These are phyloP conservation scores for Arthrobotrys iridis DNA, from an alignment of 2,329 filamentous ascomycete species.

Conservation along the genomic window DNA sequence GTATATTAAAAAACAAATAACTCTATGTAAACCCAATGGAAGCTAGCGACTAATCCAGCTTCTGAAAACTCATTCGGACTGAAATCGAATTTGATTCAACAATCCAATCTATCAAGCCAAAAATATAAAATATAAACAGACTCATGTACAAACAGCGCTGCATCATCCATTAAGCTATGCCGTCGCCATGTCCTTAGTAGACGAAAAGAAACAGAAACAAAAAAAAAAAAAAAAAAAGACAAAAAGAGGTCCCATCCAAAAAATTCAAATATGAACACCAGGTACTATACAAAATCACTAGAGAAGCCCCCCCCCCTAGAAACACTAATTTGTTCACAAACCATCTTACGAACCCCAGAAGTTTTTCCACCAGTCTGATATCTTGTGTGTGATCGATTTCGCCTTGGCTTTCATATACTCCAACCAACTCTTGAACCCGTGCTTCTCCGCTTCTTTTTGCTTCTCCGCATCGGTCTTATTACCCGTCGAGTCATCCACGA, in stretches of 20 bases:
- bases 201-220: constrained; percentile 6
- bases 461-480: constrained; percentile 51
- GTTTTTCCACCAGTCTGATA: constrained; percentile 57
- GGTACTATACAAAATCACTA: constrained; percentile 6
- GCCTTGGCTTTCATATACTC: constrained; percentile 57
- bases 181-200: too few species aligned
- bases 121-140: too few species aligned
- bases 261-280: too few species aligned
- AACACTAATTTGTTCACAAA: constrained; percentile 8
- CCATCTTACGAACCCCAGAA: constrained; percentile 54
- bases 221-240: constrained; percentile 6
- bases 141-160: too few species aligned
- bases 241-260: constrained; percentile 4
- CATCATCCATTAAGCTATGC: too few species aligned
- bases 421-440: constrained; percentile 54
- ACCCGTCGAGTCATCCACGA: constrained; percentile 30
- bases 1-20: too few species aligned
- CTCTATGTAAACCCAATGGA: too few species aligned
- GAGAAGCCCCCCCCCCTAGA: too few species aligned
- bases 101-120: too few species aligned
- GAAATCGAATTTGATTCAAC: too few species aligned
- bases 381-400: constrained; percentile 55
- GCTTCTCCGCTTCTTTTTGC: constrained; percentile 47
- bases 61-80: too few species aligned
- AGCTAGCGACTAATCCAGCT: too few species aligned